Percentiles rank a stretch among this genome's conserved stretches.
Conservation (phyloP, 176 grass and related monocot species). For the Lolium rigidum region DNA sequence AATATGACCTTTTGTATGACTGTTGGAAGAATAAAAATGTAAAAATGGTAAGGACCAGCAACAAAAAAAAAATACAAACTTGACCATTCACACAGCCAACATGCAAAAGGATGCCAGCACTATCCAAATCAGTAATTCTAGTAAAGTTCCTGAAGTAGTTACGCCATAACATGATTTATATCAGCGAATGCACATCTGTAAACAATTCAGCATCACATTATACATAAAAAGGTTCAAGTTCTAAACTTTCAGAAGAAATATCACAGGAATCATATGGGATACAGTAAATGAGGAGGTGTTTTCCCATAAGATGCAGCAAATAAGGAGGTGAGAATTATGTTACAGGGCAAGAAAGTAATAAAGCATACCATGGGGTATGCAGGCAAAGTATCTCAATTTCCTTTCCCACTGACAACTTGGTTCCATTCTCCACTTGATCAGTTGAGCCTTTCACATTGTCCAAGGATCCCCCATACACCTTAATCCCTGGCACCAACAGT, state of each 20-base stretch:
- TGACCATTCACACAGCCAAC: slow-evolving; percentile 11
- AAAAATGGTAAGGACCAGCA: slow-evolving; percentile 21
- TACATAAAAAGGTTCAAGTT: background rate
- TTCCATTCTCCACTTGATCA: slow-evolving; percentile 80
- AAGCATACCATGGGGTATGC: slow-evolving; percentile 83
- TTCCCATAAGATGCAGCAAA: background rate
- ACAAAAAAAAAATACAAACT: slow-evolving; percentile 1
- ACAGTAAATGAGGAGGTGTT: background rate
- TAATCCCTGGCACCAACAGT: slow-evolving; percentile 70
- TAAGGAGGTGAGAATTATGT: background rate
- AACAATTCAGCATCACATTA: background rate
- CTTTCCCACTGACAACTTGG: slow-evolving; percentile 73
- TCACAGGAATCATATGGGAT: slow-evolving; percentile 1
- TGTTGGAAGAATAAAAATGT: slow-evolving; percentile 45
- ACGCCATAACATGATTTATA: background rate
- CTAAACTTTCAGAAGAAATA: background rate
- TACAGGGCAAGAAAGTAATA: slow-evolving; percentile 18
- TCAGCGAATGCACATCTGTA: background rate
- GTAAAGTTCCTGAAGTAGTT: background rate
- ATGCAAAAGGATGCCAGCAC: slow-evolving; percentile 1
- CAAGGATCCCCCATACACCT: slow-evolving; percentile 86
- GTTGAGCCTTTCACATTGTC: slow-evolving; percentile 92
- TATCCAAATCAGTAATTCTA: background rate
- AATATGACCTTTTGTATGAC: slow-evolving; percentile 94
- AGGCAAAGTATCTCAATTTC: slow-evolving; percentile 82